A percentile compares a stretch with the other conserved stretches of the same genome.
These are phyloP conservation scores for Alternaria hordeiaustralica DNA, from an alignment of 2,329 filamentous ascomycete species.

Conservation along the genomic window DNA sequence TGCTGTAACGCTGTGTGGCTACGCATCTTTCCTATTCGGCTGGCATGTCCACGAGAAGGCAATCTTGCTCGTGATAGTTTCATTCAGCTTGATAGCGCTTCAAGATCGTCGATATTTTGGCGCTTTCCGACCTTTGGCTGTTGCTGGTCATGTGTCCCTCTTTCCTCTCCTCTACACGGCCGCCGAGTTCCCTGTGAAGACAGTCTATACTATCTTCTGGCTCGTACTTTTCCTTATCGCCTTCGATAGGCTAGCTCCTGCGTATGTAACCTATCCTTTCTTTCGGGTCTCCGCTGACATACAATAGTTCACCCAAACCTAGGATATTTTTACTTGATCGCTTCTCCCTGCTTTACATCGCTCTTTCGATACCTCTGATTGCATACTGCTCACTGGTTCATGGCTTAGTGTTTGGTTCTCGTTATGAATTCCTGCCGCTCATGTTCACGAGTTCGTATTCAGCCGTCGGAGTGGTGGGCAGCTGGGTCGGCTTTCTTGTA, in stretches of 20 bases:
- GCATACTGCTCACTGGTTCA: slow-evolving; percentile 87
- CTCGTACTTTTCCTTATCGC: slow-evolving; percentile 81
- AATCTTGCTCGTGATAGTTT: slow-evolving; percentile 90
- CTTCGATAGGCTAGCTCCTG: slow-evolving; percentile 87
- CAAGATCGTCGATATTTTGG: slow-evolving; percentile 88
- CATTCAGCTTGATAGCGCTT: slow-evolving; percentile 90
- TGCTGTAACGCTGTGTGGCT: slow-evolving; percentile 89
- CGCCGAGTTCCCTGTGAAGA: slow-evolving; percentile 93
- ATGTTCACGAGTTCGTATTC: slow-evolving; percentile 98
- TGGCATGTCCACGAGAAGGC: slow-evolving; percentile 99
- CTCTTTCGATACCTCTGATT: slow-evolving; percentile 86
- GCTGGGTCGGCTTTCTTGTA: slow-evolving; percentile 92
- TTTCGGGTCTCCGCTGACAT: slow-evolving; percentile 19
- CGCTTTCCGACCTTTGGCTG: slow-evolving; percentile 88
- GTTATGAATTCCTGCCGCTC: slow-evolving; percentile 87
- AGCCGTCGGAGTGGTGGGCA: slow-evolving; percentile 91
- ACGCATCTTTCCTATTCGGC: slow-evolving; percentile 94
- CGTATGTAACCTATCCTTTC: slow-evolving; percentile 53
- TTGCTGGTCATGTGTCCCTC: slow-evolving; percentile 92
- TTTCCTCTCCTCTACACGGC: slow-evolving; percentile 93
- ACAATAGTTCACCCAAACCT: slow-evolving; percentile 67
- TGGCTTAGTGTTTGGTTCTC: slow-evolving; percentile 79
- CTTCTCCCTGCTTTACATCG: slow-evolving; percentile 88
- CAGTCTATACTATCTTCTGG: slow-evolving; percentile 91
- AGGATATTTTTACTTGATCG: slow-evolving; percentile 90